Conservation (phyloP, 257 asterid species). For the Echium plantagineum region DNA sequence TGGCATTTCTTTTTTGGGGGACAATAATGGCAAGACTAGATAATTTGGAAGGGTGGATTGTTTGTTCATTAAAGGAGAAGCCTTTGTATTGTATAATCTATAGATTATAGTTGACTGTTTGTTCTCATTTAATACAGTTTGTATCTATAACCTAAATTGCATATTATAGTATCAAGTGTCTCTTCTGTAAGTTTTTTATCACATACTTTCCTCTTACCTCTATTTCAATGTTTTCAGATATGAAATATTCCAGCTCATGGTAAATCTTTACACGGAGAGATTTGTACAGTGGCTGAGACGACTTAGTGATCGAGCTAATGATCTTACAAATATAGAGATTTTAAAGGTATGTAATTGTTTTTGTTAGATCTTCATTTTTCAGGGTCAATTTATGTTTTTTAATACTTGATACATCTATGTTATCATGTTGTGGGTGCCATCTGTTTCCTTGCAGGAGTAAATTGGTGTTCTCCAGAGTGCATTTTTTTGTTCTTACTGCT, state of each 20-base stretch:
- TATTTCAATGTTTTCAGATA: slow-evolving; percentile 37
- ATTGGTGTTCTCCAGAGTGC: no score
- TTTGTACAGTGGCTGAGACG: slow-evolving; percentile 93
- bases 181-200: no score
- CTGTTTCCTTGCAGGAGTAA: background rate
- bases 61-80: no score
- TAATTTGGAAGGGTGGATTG: no score
- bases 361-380: slow-evolving; percentile 3
- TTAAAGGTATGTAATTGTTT: slow-evolving; percentile 51
- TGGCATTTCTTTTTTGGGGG: background rate
- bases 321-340: slow-evolving; percentile 81
- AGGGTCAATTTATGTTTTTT: no score
- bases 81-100: no score
- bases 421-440: background rate
- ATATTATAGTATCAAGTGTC: no score
- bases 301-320: slow-evolving; percentile 88
- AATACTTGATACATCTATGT: background rate
- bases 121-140: no score
- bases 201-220: no score
- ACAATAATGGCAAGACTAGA: no score
- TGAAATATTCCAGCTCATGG: slow-evolving; percentile 98
- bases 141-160: no score
- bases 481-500: background rate
- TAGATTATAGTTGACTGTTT: no score
- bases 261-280: slow-evolving; percentile 94